A percentile compares a stretch with the other conserved stretches of the same genome.
Conservation (phyloP, 225 moss, liverwort and hornwort genomes). For the Ulota crispa region DNA sequence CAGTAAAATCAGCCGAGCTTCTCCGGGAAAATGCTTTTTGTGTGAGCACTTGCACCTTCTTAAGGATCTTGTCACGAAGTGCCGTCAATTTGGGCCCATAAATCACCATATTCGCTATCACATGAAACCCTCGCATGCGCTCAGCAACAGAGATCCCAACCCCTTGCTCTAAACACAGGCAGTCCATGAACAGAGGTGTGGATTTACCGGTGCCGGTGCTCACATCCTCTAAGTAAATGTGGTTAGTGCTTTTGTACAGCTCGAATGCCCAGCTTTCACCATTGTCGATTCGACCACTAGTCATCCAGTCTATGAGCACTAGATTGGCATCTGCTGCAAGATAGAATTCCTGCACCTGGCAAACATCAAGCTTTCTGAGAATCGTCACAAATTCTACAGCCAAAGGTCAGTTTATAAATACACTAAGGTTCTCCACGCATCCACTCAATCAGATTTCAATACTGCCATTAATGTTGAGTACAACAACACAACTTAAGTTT, state of each 20-base stretch:
- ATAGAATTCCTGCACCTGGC: conserved; percentile 79
- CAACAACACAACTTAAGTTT: not conserved
- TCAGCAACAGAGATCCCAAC: conserved; percentile 63
- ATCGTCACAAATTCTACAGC: not conserved
- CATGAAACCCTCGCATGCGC: conserved; percentile 87
- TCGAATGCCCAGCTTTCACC: conserved; percentile 86
- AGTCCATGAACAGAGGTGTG: conserved; percentile 40
- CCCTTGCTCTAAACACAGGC: conserved; percentile 69
- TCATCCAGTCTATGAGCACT: conserved; percentile 92
- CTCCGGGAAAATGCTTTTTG: conserved; percentile 36
- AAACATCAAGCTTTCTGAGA: conserved; percentile 7
- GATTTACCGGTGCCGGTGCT: not conserved
- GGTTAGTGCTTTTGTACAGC: conserved; percentile 80
- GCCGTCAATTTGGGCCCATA: conserved; percentile 63
- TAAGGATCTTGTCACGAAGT: conserved; percentile 27
- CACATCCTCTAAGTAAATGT: conserved; percentile 67
- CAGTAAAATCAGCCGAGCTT: conserved; percentile 40
- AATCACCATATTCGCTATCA: conserved; percentile 71
- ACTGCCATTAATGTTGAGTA: not conserved
- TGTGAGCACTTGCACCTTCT: conserved; percentile 47
- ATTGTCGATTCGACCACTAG: conserved; percentile 77
- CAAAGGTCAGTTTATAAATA: too few relatives aligned
- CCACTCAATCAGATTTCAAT: not conserved
- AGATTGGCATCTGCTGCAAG: conserved; percentile 65
- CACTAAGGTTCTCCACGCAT: not conserved